phyloP scores from a whole-genome alignment of 1,284 basidiomycete genomes.

The Xanthoconium separans region DNA sequence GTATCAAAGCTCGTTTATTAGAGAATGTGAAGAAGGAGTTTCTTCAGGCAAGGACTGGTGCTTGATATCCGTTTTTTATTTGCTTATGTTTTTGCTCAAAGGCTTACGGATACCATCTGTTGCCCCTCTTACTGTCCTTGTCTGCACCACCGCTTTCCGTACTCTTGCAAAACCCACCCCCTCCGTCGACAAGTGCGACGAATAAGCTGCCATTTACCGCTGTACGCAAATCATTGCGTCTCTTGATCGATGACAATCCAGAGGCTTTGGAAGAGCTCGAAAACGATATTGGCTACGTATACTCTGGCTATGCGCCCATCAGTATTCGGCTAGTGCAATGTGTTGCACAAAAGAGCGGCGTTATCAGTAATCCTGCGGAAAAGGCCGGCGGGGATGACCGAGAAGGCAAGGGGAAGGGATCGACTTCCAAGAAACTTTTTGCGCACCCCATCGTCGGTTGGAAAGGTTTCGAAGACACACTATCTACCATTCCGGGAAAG shows the following conservation, averaged over 20 bases:
- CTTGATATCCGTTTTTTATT: constrained; percentile 7
- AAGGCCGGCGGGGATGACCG: constrained; percentile 41
- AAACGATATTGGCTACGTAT: constrained; percentile 93
- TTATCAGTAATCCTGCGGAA: constrained; percentile 73
- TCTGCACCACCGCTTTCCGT: constrained; percentile 68
- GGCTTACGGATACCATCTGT: constrained; percentile 90
- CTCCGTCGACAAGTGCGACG: constrained; percentile 43
- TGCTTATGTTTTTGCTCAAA: constrained; percentile 33
- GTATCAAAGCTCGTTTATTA: constrained; percentile 84
- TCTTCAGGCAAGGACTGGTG: constrained; percentile 61
- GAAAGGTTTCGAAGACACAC: constrained; percentile 93
- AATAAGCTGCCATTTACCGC: constrained; percentile 68
- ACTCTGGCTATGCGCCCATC: constrained; percentile 96
- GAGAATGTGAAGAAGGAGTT: constrained; percentile 92
- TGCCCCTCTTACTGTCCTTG: constrained; percentile 84
- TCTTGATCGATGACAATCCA: constrained; percentile 89
- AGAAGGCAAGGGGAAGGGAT: constrained; percentile 37
- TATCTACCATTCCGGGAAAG: constrained; percentile 80
- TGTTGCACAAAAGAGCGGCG: constrained; percentile 85
- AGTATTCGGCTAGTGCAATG: constrained; percentile 92
- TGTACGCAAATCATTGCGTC: constrained; percentile 82
- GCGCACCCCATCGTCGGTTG: constrained; percentile 93
- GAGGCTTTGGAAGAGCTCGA: constrained; percentile 78
- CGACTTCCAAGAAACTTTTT: constrained; percentile 52
- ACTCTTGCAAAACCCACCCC: constrained; percentile 63